These are phyloP conservation scores for Ceratocystis ficicola DNA, from an alignment of 2,329 filamentous ascomycete species.

Conservation along the genomic window DNA sequence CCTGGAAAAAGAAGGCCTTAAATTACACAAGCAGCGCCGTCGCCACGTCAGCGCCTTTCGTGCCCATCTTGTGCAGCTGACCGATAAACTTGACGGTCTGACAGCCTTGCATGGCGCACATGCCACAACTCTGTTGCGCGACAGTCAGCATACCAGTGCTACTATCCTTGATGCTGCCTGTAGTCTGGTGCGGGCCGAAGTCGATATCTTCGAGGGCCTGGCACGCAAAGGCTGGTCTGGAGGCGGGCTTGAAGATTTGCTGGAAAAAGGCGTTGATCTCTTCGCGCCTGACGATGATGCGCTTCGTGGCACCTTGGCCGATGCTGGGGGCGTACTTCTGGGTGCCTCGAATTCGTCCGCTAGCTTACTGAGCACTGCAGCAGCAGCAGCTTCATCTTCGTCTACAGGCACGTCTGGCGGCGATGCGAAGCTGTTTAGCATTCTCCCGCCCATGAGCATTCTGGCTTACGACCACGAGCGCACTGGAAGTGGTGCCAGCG, in stretches of 20 bases:
- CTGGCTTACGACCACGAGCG: slow-evolving; percentile 35
- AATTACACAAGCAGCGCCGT: slow-evolving; percentile 47
- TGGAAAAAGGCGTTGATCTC: slow-evolving; percentile 52
- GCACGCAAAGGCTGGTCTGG: slow-evolving; percentile 57
- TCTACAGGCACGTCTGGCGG: slow-evolving; percentile 29
- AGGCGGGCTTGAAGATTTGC: slow-evolving; percentile 52
- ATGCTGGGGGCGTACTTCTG: slow-evolving; percentile 24
- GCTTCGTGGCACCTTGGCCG: slow-evolving; percentile 23
- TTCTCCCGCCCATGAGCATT: slow-evolving; percentile 52
- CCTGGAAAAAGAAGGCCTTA: slow-evolving; percentile 53
- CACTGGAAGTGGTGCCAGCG: neutral
- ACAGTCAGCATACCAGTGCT: slow-evolving; percentile 52
- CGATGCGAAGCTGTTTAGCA: slow-evolving; percentile 47
- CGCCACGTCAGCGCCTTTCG: slow-evolving; percentile 51
- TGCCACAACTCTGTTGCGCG: slow-evolving; percentile 45
- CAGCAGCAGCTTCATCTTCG: slow-evolving; percentile 24
- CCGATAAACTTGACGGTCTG: slow-evolving; percentile 48
- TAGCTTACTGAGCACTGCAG: slow-evolving; percentile 23
- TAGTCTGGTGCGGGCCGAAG: slow-evolving; percentile 53
- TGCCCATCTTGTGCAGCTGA: slow-evolving; percentile 51
- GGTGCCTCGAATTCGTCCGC: neutral
- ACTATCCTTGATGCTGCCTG: slow-evolving; percentile 53
- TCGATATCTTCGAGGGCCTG: slow-evolving; percentile 56
- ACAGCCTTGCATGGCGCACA: slow-evolving; percentile 50
- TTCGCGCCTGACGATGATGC: slow-evolving; percentile 36